Base-by-base conservation (phyloP, 2,329 filamentous ascomycete species). In the Sclerotinia sclerotiorum region DNA sequence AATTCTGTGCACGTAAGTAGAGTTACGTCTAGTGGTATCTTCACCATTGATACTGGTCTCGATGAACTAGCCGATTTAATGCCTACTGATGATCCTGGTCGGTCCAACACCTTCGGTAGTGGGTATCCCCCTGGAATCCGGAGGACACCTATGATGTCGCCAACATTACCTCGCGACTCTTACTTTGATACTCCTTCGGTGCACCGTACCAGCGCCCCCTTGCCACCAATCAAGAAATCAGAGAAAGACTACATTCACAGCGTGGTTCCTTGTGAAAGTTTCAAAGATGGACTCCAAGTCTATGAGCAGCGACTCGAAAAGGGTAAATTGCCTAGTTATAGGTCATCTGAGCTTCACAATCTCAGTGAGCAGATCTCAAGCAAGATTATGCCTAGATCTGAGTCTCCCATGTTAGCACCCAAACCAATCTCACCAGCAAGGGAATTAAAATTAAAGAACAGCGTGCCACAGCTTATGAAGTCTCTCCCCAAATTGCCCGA, bases 361-460 rank as follows among this genome's bases (percentile, higher is more conserved):
- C 73, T 72, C 58, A 68, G 68, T 61, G 68, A 70, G 10, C 72
- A 75, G 35, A 69, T 72, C 29, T 69, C 73, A 27, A 71, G 69
- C 32, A 74, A 70, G 61, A 65, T 71, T 1, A 52, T 73, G 13
- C 69, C 73, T 66, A 71, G 73, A 27, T 74, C 74, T 29, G 70
- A 72, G 24, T 74, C 72, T 42, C 75, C 74, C n/a, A 75, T 78
- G 72, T 62, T 77, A 19, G 75, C 76, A 24, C 76, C 76, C 55
- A 77, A 77, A 57, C 75, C 76, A n/a, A 77, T 78, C 32, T 78
- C 76, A 42, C 76, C 76, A 46, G 76, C 74, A 55, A 75, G 76
- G 46, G 73, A 77, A 60, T 58, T 77, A 46, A 77, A 73, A 63
- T 66, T 78, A 48, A 77, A 77, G 60, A 77, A 78, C 44, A 78